These are phyloP conservation scores for Neostapfia colusana DNA, from an alignment of 176 grass and related monocot genomes.

Conservation along the genomic window DNA sequence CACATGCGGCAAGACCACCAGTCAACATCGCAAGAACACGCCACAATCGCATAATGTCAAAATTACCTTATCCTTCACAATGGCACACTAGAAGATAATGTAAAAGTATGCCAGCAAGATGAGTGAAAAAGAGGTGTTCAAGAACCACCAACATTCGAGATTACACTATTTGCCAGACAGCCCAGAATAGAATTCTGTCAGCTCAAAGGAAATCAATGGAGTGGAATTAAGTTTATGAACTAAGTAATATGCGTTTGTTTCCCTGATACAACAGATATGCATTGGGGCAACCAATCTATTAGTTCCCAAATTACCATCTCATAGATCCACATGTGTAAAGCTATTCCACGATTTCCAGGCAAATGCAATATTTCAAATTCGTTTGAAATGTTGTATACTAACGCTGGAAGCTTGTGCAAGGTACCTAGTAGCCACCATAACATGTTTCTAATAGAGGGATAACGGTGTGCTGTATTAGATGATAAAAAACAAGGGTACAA, in stretches of 20 bases:
- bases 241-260: neutral
- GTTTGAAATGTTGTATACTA: neutral
- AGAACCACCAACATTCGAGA: slow-evolving; percentile 10
- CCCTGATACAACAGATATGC: neutral
- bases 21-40: neutral
- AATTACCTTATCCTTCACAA: slow-evolving; percentile 30
- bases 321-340: neutral
- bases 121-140: neutral
- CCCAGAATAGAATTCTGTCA: neutral
- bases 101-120: slow-evolving; percentile 29
- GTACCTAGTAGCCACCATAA: neutral
- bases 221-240: neutral
- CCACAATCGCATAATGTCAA: neutral
- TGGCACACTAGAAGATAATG: slow-evolving; percentile 34
- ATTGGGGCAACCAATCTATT: neutral
- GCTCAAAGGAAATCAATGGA: neutral
- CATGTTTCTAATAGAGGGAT: slow-evolving; percentile 10
- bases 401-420: neutral
- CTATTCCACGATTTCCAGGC: neutral
- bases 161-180: neutral
- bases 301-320: neutral
- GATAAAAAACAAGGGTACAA: no score
- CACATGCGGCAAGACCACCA: neutral
- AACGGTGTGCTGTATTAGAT: no score
- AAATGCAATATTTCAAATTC: neutral